Evolutionary conservation across 1,284 basidiomycete genomes (phyloP), one percentile per base, ranked within the genome.

Genomic region (Vanrija pseudolonga): DNA sequence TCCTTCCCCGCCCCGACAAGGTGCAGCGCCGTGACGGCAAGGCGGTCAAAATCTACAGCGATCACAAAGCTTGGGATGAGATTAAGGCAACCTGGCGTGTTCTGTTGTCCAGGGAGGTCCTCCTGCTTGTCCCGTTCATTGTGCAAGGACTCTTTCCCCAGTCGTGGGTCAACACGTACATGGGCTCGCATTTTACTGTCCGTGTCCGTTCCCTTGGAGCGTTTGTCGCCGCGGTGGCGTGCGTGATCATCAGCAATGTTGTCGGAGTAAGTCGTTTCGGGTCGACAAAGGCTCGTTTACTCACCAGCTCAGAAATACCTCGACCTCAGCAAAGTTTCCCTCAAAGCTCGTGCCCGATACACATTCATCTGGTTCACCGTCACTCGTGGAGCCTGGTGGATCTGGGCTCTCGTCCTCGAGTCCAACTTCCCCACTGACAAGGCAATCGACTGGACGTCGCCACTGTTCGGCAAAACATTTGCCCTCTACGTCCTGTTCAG

Each of bases 401-500:
- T 51, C 23, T 56, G 54, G 54, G 22, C 44, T 5, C 47, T 15
- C 14, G 46, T 56, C 15, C 32, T 56, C 3, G n/a, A 51, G 41
- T 17, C 54, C 2, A 19, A 56, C 45, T 56, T 42, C 19, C 49
- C 49, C 6, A 22, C 40, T 6, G 4, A n/a, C 2, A 23, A 40
- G 2, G 26, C 45, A 0, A 43, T 56, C 40, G 54, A 56, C 45
- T 56, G 54, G 54, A 40, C 26, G 0, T 36, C 39, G 15, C 18
- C 22, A 17, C n/a, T 44, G 37, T 51, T 56, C 18, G 54, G 49
- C 45, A 40, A 41, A 32, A 51, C 49, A 15, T 56, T 56, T 24
- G 49, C 54, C 17, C 36, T 56, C 23, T 56, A 56, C 28, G 50
- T 56, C 11, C 37, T 56, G 18, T 45, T 56, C 7, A 32, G 40